These are phyloP conservation scores for Lactarius tabidus DNA, from an alignment of 768 basidiomycete genomes.

Conservation along the genomic window DNA sequence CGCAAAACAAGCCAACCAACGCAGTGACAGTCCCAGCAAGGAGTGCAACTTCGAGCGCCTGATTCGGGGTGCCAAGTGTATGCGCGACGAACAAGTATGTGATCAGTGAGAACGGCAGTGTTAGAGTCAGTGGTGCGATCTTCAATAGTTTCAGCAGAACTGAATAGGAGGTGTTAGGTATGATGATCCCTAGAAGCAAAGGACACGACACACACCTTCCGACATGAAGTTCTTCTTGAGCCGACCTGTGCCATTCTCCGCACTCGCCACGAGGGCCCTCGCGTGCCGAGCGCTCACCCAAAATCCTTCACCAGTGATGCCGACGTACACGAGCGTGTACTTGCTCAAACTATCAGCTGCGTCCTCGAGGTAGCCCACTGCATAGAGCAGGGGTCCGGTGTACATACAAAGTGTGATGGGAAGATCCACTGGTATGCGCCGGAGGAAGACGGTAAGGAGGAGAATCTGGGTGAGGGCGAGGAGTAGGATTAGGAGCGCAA, in stretches of 20 bases:
- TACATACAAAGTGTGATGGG: slow-evolving; percentile 41
- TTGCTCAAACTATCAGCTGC: slow-evolving; percentile 52
- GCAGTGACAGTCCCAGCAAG: slow-evolving; percentile 78
- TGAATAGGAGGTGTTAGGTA: slow-evolving; percentile 28
- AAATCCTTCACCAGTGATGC: slow-evolving; percentile 52
- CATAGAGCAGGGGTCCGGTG: slow-evolving; percentile 39
- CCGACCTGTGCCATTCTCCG: slow-evolving; percentile 45
- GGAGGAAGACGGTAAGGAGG: slow-evolving; percentile 47
- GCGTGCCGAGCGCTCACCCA: slow-evolving; percentile 51
- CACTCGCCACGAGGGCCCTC: slow-evolving; percentile 51
- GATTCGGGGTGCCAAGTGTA: slow-evolving; percentile 61
- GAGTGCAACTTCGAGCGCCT: slow-evolving; percentile 71
- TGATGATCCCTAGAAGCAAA: not conserved
- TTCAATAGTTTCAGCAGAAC: slow-evolving; percentile 70
- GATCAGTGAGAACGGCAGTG: slow-evolving; percentile 73
- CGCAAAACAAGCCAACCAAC: slow-evolving; percentile 77
- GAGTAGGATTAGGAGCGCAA: slow-evolving; percentile 71
- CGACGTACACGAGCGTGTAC: slow-evolving; percentile 54
- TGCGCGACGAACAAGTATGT: slow-evolving; percentile 91
- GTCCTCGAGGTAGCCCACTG: slow-evolving; percentile 42
- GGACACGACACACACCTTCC: slow-evolving; percentile 47
- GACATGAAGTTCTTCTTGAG: slow-evolving; percentile 47
- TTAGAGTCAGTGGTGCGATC: slow-evolving; percentile 71
- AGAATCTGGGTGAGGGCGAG: slow-evolving; percentile 66
- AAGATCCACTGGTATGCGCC: slow-evolving; percentile 52